Evolutionary conservation across 2,329 filamentous ascomycete species (phyloP).

Genomic region (Dactylellina cionopaga): DNA sequence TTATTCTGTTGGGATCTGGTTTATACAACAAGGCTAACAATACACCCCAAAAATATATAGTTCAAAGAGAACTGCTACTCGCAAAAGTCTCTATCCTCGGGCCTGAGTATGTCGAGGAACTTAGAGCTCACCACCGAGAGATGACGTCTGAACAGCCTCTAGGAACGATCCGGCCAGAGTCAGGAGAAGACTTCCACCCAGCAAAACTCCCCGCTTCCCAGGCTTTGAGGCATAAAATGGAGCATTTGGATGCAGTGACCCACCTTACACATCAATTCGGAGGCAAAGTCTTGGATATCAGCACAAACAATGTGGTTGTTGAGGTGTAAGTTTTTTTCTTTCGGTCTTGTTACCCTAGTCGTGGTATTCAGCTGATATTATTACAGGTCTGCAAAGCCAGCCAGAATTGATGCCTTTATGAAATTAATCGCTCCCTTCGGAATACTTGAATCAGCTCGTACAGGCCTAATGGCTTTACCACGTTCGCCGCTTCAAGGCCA

Average conservation of each 20-base stretch:
- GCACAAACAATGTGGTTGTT: conserved; percentile 97
- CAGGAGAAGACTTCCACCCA: conserved; percentile 82
- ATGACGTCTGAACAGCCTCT: conserved; percentile 67
- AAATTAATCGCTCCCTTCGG: conserved; percentile 94
- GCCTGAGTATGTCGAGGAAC: conserved; percentile 97
- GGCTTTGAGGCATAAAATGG: conserved; percentile 93
- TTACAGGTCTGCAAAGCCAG: conserved; percentile 90
- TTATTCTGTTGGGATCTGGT: neutral
- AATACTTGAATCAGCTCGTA: conserved; percentile 93
- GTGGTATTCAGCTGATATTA: too few relatives aligned
- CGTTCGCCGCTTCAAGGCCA: conserved; percentile 85
- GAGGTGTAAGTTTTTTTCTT: conserved; percentile 79
- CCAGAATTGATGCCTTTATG: conserved; percentile 95
- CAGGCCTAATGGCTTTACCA: conserved; percentile 95
- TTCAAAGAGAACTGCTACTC: conserved; percentile 92
- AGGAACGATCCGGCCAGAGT: conserved; percentile 62
- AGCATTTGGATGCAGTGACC: conserved; percentile 95
- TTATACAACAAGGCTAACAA: neutral
- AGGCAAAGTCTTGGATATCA: conserved; percentile 96
- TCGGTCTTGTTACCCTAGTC: too few relatives aligned
- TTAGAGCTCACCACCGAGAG: conserved; percentile 93
- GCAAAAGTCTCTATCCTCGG: conserved; percentile 97
- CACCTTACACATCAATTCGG: conserved; percentile 97
- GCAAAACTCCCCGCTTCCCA: conserved; percentile 85
- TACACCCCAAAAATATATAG: conserved; percentile 59